Conservation (phyloP, 2,329 filamentous ascomycete genomes). For the Colletotrichum phormii region DNA sequence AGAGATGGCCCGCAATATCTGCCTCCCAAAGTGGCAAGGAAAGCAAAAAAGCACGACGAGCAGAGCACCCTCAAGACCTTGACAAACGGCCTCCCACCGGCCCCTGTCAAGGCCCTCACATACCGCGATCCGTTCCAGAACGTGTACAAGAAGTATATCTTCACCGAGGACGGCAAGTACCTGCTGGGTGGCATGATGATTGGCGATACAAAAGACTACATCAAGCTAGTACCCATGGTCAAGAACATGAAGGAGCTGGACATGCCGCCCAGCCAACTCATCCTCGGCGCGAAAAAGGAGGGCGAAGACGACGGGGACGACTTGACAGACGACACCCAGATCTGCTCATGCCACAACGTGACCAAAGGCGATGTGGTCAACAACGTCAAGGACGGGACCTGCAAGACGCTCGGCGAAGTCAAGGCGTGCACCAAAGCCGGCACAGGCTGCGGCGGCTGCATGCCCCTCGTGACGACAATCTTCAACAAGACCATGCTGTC, state of each 20-base stretch:
- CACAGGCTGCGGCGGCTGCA: constrained; percentile 89
- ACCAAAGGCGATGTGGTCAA: constrained; percentile 83
- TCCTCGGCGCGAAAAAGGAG: constrained; percentile 80
- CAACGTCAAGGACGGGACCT: constrained; percentile 79
- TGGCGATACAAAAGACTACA: constrained; percentile 89
- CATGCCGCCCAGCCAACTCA: constrained; percentile 82
- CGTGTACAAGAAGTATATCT: constrained; percentile 94
- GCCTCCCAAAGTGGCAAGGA: constrained; percentile 67
- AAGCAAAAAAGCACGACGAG: constrained; percentile 49
- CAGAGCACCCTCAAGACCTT: constrained; percentile 56
- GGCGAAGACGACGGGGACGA: constrained; percentile 82
- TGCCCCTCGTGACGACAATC: constrained; percentile 88
- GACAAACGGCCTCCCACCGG: constrained; percentile 65
- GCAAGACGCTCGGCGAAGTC: constrained; percentile 84
- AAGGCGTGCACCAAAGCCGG: constrained; percentile 94
- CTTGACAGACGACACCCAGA: constrained; percentile 85
- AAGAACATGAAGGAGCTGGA: constrained; percentile 86
- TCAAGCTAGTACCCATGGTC: constrained; percentile 89
- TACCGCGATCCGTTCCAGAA: constrained; percentile 91
- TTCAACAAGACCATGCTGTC: constrained; percentile 90
- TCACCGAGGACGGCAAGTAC: constrained; percentile 90
- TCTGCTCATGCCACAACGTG: constrained; percentile 95
- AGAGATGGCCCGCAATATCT: constrained; percentile 82
- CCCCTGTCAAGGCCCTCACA: constrained; percentile 82
- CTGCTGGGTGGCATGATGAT: constrained; percentile 98